Percentiles rank a stretch among this genome's conserved stretches.
These are phyloP conservation scores for Cadophora sp. DNA, from an alignment of 2,329 filamentous ascomycete genomes.

Conservation along the genomic window DNA sequence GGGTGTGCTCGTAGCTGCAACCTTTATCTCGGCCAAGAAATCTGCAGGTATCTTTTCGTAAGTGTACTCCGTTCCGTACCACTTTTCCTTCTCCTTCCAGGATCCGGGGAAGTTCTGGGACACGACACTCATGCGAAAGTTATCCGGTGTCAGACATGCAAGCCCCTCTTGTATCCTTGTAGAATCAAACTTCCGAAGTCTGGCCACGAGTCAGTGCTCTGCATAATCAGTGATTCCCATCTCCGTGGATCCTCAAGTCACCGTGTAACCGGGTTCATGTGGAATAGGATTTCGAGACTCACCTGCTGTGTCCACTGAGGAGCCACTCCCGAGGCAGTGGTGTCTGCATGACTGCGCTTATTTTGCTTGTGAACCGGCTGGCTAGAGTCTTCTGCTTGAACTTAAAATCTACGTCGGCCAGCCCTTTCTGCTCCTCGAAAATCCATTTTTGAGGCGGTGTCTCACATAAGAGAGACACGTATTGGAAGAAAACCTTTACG, in stretches of 20 bases:
- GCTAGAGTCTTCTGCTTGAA: constrained; percentile 94
- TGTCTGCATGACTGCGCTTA: constrained; percentile 90
- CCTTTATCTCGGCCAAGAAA: constrained; percentile 73
- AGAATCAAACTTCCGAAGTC: constrained; percentile 79
- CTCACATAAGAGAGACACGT: constrained; percentile 85
- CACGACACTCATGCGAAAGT: constrained; percentile 84
- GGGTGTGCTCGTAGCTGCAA: constrained; percentile 64
- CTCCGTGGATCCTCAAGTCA: neutral
- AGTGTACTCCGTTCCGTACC: constrained; percentile 97
- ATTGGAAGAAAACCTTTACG: constrained; percentile 74
- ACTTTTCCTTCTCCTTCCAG: constrained; percentile 90
- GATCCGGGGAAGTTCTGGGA: constrained; percentile 83
- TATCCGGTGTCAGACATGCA: constrained; percentile 80
- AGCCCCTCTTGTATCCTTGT: constrained; percentile 78
- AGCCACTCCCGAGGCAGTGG: constrained; percentile 86
- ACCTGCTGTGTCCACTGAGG: constrained; percentile 76
- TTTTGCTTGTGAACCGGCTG: constrained; percentile 84
- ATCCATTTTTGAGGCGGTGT: constrained; percentile 89
- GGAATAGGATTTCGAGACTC: constrained; percentile 16
- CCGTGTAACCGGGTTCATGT: neutral
- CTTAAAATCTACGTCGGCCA: constrained; percentile 92
- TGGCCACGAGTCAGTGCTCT: constrained; percentile 34
- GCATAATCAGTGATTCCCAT: neutral
- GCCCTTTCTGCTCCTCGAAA: constrained; percentile 86
- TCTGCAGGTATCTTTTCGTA: constrained; percentile 79